Evolutionary conservation across 768 basidiomycete species (phyloP).

Genomic region (Lactifluus echinatus): DNA sequence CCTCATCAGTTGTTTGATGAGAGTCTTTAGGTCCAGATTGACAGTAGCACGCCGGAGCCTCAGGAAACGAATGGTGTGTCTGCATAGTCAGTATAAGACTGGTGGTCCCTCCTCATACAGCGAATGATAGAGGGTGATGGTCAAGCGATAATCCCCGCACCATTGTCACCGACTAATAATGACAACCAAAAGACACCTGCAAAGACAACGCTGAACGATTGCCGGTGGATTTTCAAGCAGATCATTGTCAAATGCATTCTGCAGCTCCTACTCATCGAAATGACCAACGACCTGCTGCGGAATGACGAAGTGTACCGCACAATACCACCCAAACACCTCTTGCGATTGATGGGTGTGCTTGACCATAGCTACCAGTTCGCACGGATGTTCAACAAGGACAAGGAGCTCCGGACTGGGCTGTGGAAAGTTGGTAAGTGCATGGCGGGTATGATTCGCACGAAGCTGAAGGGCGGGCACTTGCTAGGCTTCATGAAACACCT

Average conservation of each 20-base stretch:
- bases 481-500: constrained; percentile 99
- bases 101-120: constrained; percentile 14
- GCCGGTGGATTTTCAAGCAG: constrained; percentile 88
- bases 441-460: not conserved
- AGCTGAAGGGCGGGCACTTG: not conserved
- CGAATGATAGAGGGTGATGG: constrained; percentile 50
- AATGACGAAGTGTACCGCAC: constrained; percentile 87
- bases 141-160: constrained; percentile 73
- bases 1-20: constrained; percentile 97
- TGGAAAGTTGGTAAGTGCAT: constrained; percentile 95
- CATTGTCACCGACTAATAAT: constrained; percentile 62
- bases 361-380: constrained; percentile 99
- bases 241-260: constrained; percentile 99
- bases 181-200: constrained; percentile 42
- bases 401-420: constrained; percentile 88
- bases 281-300: constrained; percentile 88
- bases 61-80: constrained; percentile 35
- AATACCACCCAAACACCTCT: constrained; percentile 88
- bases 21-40: constrained; percentile 75
- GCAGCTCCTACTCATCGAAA: constrained; percentile 93
- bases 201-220: constrained; percentile 53
- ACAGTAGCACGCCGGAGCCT: constrained; percentile 45
- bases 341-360: constrained; percentile 90
- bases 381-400: constrained; percentile 94
- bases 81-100: not conserved